A percentile compares a stretch with the other conserved stretches of the same genome.
Evolutionary conservation across 495 filamentous ascomycete genomes (phyloP).

Genomic region (Penicillium psychrofluorescens): DNA sequence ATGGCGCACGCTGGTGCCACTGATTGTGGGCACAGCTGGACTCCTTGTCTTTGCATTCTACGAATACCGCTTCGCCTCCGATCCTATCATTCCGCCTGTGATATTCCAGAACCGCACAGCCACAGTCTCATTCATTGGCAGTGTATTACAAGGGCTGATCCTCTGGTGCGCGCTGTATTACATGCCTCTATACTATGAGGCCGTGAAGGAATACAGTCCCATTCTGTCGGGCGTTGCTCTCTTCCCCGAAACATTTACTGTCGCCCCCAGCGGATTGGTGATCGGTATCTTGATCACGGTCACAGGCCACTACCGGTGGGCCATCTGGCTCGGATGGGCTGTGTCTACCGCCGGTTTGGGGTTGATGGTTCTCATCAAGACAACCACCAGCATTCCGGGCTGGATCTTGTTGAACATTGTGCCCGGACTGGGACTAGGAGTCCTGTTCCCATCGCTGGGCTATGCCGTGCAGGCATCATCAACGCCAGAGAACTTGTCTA

Average conservation of each 20-base stretch:
- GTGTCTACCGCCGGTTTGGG: slow-evolving; percentile 41
- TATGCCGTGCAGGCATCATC: slow-evolving; percentile 44
- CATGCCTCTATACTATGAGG: slow-evolving; percentile 45
- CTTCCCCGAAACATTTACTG: slow-evolving; percentile 46
- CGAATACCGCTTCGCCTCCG: slow-evolving; percentile 36
- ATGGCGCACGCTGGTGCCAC: slow-evolving; percentile 49
- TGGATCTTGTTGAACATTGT: slow-evolving; percentile 45
- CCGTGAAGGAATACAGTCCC: slow-evolving; percentile 40
- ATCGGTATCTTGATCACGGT: slow-evolving; percentile 34
- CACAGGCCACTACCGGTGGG: slow-evolving; percentile 43
- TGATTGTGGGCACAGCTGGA: slow-evolving; percentile 48
- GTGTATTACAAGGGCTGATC: slow-evolving; percentile 43
- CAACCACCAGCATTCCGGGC: slow-evolving; percentile 28
- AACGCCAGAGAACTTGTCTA: slow-evolving; percentile 31
- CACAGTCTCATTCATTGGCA: slow-evolving; percentile 32
- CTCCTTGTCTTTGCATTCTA: slow-evolving; percentile 38
- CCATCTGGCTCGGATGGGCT: slow-evolving; percentile 46
- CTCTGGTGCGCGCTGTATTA: slow-evolving; percentile 42
- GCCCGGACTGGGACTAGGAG: slow-evolving; percentile 40
- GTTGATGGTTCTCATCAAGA: slow-evolving; percentile 36
- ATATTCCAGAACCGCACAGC: slow-evolving; percentile 45
- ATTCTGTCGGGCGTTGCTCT: slow-evolving; percentile 40
- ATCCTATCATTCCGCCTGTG: slow-evolving; percentile 40
- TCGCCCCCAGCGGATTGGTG: slow-evolving; percentile 41
- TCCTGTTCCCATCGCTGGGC: slow-evolving; percentile 40